phyloP scores from a whole-genome alignment of 768 basidiomycete genomes.

The Boletus fagicola region DNA sequence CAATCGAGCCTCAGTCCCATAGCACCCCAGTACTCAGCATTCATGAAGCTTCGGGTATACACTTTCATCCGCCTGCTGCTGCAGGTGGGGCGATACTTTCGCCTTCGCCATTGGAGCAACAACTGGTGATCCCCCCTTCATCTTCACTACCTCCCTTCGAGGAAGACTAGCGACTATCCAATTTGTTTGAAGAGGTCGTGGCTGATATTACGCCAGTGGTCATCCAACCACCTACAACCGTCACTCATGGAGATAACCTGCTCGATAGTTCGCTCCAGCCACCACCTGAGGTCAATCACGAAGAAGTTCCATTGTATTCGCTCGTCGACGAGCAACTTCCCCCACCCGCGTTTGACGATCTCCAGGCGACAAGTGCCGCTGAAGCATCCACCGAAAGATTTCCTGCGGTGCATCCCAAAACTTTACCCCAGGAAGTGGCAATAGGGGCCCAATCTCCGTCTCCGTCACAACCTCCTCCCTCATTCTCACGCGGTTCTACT shows the following conservation, averaged over 20 bases:
- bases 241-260: not conserved
- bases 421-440: not conserved
- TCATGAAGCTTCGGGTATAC: not conserved
- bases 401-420: not conserved
- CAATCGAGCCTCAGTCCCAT: not conserved
- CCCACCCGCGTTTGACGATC: conserved; percentile 27
- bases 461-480: not conserved
- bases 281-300: conserved; percentile 8
- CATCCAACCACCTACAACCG: not conserved
- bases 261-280: not conserved
- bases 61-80: not conserved
- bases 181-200: not conserved
- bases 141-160: conserved; percentile 8
- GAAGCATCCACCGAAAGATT: not conserved
- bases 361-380: not conserved
- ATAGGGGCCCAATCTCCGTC: not conserved
- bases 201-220: not conserved
- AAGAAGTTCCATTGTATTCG: conserved; percentile 24
- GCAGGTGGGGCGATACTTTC: not conserved
- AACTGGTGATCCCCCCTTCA: not conserved
- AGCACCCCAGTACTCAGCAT: not conserved
- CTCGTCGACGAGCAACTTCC: conserved; percentile 25
- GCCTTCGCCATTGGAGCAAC: not conserved
- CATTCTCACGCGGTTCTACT: not conserved
- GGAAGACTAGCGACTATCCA: not conserved